Evolutionary conservation across 345 rosid genomes (phyloP).

Genomic region (Jatropha curcas): DNA sequence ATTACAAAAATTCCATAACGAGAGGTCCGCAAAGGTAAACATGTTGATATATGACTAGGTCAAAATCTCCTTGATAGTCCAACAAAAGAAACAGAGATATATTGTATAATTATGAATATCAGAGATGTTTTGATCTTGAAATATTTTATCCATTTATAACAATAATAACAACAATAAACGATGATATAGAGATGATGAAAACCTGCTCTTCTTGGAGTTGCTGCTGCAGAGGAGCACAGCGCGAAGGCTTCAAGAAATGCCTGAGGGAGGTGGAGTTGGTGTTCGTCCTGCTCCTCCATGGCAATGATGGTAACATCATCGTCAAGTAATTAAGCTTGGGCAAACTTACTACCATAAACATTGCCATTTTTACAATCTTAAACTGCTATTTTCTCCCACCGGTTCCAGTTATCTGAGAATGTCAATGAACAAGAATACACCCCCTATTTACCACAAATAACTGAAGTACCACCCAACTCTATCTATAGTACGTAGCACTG

Average conservation of each 20-base stretch:
- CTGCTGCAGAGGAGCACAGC: constrained; percentile 44
- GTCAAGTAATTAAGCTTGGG: constrained; percentile 7
- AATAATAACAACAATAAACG: background rate
- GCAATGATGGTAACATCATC: constrained; percentile 2
- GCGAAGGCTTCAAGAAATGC: constrained; percentile 32
- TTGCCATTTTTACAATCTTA: background rate
- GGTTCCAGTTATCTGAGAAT: background rate
- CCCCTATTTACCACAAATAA: background rate
- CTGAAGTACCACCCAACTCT: constrained; percentile 2
- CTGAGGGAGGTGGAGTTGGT: too few relatives aligned
- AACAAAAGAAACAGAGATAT: background rate
- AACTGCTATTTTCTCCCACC: background rate
- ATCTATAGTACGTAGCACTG: background rate
- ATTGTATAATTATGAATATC: background rate
- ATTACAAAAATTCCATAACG: background rate
- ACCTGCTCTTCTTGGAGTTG: constrained; percentile 37
- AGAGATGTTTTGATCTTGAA: background rate
- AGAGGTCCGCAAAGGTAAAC: too few relatives aligned
- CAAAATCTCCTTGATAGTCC: background rate
- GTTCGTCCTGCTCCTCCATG: background rate
- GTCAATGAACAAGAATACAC: background rate
- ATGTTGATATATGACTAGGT: background rate
- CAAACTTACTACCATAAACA: constrained; percentile 20
- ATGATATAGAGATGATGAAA: background rate
- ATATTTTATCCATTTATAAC: background rate